Evolutionary conservation across 2,329 filamentous ascomycete species (phyloP).

Genomic region (Calonectria multiphialidica): DNA sequence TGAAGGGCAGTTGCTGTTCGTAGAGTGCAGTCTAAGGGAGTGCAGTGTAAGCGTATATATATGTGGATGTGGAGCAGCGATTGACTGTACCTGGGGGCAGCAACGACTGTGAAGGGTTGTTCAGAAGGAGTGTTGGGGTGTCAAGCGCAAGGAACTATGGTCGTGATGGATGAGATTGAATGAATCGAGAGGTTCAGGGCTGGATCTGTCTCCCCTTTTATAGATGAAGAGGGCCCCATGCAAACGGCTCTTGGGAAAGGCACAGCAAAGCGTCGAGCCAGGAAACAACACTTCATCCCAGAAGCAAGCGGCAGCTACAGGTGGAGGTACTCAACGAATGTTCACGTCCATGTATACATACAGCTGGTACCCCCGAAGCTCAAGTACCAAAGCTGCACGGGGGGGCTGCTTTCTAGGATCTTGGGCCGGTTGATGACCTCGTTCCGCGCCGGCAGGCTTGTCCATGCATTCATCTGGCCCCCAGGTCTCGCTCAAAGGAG

Average conservation of each 20-base stretch:
- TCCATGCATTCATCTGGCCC: conserved; percentile 12
- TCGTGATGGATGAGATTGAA: background rate
- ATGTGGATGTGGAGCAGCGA: background rate
- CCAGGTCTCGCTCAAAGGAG: conserved; percentile 31
- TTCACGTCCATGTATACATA: conserved; percentile 1
- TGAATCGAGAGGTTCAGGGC: background rate
- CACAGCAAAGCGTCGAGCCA: background rate
- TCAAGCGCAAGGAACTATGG: background rate
- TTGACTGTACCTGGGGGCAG: background rate
- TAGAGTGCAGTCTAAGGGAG: background rate
- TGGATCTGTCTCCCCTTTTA: background rate
- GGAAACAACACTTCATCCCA: background rate
- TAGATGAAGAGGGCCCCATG: background rate
- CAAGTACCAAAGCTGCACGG: conserved; percentile 13
- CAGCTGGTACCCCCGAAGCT: background rate
- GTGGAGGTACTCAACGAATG: background rate
- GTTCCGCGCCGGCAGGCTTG: conserved; percentile 7
- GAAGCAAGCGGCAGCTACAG: background rate
- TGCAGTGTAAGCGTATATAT: background rate
- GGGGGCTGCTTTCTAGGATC: background rate
- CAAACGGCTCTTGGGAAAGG: background rate
- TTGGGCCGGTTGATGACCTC: conserved; percentile 23
- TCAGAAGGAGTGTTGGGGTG: background rate
- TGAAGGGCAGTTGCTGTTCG: background rate
- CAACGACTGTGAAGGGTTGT: background rate